Conservation (phyloP, 2,329 filamentous ascomycete species). For the Chaetothyriales sp. region DNA sequence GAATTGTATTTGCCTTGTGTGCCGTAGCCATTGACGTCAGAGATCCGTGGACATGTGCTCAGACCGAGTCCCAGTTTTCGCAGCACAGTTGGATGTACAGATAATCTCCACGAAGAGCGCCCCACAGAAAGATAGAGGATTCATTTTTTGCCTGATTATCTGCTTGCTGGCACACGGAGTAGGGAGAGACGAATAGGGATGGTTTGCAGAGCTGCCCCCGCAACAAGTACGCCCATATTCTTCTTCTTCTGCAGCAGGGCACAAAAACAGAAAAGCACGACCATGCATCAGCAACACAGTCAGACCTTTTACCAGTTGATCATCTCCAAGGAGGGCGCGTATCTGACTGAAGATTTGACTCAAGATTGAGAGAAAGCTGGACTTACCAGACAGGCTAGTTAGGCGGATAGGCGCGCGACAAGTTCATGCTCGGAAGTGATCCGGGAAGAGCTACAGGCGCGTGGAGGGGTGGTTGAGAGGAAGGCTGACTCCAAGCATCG, state of each 20-base stretch:
- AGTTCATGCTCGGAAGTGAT: background rate
- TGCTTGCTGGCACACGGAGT: constrained; percentile 1
- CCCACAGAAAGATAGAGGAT: constrained; percentile 1
- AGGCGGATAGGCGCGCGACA: no score
- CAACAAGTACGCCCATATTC: no score
- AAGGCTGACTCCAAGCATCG: background rate
- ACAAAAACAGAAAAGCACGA: background rate
- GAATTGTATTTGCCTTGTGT: constrained; percentile 3
- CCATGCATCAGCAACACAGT: constrained; percentile 5
- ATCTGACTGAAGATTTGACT: background rate
- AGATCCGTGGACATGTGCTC: constrained; percentile 1
- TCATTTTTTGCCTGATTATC: constrained; percentile 8
- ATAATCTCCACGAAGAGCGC: constrained; percentile 6
- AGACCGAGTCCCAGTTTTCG: constrained; percentile 14
- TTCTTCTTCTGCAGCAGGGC: background rate
- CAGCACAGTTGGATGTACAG: constrained; percentile 11
- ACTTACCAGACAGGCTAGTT: background rate
- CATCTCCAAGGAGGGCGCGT: constrained; percentile 12
- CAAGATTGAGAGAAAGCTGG: background rate
- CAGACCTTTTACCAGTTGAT: constrained; percentile 20
- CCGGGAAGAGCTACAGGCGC: background rate
- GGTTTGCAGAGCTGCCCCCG: no score
- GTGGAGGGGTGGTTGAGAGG: background rate
- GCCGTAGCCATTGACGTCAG: constrained; percentile 15
- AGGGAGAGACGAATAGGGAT: constrained; percentile 1